A percentile compares a stretch with the other conserved stretches of the same genome.
Evolutionary conservation across 75 land plant genomes (phyloP).

Genomic region (Picea sitchensis): DNA sequence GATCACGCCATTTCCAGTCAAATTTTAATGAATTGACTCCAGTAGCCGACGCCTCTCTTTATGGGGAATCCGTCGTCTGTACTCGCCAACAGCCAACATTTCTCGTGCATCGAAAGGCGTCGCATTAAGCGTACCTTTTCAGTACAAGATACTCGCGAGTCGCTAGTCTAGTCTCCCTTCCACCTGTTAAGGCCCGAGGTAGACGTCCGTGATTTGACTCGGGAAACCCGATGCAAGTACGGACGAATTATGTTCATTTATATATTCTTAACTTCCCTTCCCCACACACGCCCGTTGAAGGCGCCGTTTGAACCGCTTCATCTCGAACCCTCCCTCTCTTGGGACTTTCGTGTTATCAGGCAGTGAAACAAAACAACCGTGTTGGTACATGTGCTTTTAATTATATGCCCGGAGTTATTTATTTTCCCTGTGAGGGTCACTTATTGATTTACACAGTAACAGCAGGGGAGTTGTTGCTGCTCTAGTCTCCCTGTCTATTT

Average conservation of each 20-base stretch:
- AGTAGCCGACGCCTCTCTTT: neutral
- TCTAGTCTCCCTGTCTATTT: too few species aligned
- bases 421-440: too few species aligned
- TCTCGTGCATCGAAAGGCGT: conserved; percentile 12
- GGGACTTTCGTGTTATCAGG: neutral
- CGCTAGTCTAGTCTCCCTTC: neutral
- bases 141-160: conserved; percentile 6
- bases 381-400: too few species aligned
- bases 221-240: too few species aligned
- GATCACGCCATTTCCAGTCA: neutral
- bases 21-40: conserved; percentile 8
- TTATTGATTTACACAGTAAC: neutral
- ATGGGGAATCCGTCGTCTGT: neutral
- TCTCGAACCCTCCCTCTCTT: neutral
- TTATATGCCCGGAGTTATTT: too few species aligned
- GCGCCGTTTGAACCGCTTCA: neutral
- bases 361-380: too few species aligned
- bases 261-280: neutral
- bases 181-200: neutral
- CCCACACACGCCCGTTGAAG: neutral
- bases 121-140: conserved; percentile 10
- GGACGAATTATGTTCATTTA: neutral
- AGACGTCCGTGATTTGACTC: conserved; percentile 13
- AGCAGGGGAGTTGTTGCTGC: neutral
- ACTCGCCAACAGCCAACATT: neutral